phyloP scores from a whole-genome alignment of 176 grass and related monocot species.

The Carex parvula region DNA sequence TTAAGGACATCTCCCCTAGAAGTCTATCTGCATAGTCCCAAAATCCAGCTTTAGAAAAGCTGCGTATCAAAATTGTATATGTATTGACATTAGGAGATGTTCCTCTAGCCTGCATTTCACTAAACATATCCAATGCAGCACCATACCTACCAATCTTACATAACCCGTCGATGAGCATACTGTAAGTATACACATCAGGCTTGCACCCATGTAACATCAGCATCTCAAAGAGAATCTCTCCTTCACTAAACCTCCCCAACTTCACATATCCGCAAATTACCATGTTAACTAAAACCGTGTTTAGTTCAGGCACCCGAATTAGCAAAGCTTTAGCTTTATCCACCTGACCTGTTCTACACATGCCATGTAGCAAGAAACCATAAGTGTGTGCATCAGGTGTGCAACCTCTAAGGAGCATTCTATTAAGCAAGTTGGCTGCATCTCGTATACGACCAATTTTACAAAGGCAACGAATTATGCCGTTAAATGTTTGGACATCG shows the following conservation, averaged over 20 bases:
- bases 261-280: slow-evolving; percentile 63
- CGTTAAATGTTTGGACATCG: slow-evolving; percentile 67
- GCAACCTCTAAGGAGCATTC: slow-evolving; percentile 61
- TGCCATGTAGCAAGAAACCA: slow-evolving; percentile 55
- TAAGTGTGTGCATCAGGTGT: slow-evolving; percentile 52
- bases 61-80: slow-evolving; percentile 66
- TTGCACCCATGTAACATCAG: slow-evolving; percentile 50
- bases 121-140: slow-evolving; percentile 49
- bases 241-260: slow-evolving; percentile 51
- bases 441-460: slow-evolving; percentile 38
- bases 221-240: slow-evolving; percentile 48
- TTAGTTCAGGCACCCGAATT: slow-evolving; percentile 46
- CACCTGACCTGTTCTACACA: slow-evolving; percentile 49
- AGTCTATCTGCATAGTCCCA: slow-evolving; percentile 57
- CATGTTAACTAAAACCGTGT: slow-evolving; percentile 69
- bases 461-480: slow-evolving; percentile 56
- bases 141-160: slow-evolving; percentile 62
- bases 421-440: slow-evolving; percentile 65
- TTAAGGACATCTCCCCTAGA: slow-evolving; percentile 54
- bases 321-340: slow-evolving; percentile 57
- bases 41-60: slow-evolving; percentile 58
- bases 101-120: slow-evolving; percentile 59
- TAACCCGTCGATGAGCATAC: slow-evolving; percentile 62
- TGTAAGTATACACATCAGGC: slow-evolving; percentile 69
- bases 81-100: slow-evolving; percentile 53